Evolutionary conservation across 2,329 filamentous ascomycete genomes (phyloP).

Genomic region (Xylariomycetidae sp.): DNA sequence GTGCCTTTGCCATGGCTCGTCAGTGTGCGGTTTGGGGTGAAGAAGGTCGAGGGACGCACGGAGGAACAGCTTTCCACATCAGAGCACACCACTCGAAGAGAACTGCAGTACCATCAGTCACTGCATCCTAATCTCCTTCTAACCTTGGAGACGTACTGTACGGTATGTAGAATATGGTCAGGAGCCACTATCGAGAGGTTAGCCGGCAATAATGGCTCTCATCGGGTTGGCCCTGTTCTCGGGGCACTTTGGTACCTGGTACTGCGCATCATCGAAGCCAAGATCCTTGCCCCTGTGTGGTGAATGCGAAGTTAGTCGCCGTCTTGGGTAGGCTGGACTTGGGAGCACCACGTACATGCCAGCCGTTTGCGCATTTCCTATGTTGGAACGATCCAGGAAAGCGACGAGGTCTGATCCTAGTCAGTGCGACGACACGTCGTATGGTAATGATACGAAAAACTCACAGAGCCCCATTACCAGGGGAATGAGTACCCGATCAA

Average conservation of each 20-base stretch:
- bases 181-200: conserved; percentile 27
- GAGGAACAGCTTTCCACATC: conserved; percentile 36
- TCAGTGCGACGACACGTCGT: conserved; percentile 1
- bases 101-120: conserved; percentile 18
- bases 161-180: conserved; percentile 40
- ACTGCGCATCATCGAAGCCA: conserved; percentile 30
- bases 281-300: conserved; percentile 24
- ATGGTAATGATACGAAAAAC: neutral
- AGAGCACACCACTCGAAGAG: conserved; percentile 36
- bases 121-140: neutral
- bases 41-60: conserved; percentile 20
- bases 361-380: conserved; percentile 32
- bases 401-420: conserved; percentile 25
- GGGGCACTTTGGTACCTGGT: too few relatives aligned
- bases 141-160: conserved; percentile 29
- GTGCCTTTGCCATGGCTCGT: conserved; percentile 10
- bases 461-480: conserved; percentile 27
- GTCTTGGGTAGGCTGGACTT: neutral
- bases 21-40: conserved; percentile 1
- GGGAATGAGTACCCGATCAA: conserved; percentile 26
- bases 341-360: conserved; percentile 23
- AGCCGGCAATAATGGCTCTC: neutral
- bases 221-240: neutral
- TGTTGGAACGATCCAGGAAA: conserved; percentile 34
- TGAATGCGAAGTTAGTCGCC: neutral